Conservation (phyloP, 1,284 basidiomycete species). For the Serendipita sp. region DNA sequence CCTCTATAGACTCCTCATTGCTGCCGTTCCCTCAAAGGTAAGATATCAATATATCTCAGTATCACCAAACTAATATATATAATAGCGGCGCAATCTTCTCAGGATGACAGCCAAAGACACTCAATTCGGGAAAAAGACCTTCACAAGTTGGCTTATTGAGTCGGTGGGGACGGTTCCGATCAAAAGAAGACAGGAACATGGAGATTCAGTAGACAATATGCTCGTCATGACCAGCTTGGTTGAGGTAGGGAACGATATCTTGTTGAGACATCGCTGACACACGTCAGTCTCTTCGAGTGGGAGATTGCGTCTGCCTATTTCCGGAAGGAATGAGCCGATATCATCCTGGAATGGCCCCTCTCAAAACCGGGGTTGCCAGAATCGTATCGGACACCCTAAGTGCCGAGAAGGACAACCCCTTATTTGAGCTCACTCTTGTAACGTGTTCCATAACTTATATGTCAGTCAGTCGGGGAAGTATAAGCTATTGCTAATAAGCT, state of each 20-base stretch:
- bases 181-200: conserved; percentile 55
- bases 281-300: conserved; percentile 53
- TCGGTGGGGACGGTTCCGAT: conserved; percentile 73
- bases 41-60: conserved; percentile 11
- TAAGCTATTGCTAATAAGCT: background rate
- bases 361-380: conserved; percentile 75
- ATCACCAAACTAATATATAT: background rate
- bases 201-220: conserved; percentile 44
- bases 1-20: conserved; percentile 42
- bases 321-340: conserved; percentile 75
- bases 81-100: conserved; percentile 54
- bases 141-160: conserved; percentile 80
- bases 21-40: conserved; percentile 54
- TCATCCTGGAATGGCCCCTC: conserved; percentile 65
- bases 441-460: conserved; percentile 77
- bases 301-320: conserved; percentile 69
- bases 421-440: conserved; percentile 57
- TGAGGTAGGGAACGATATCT: conserved; percentile 29
- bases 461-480: conserved; percentile 25
- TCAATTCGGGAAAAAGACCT: conserved; percentile 65
- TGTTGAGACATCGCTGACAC: background rate
- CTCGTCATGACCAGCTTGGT: conserved; percentile 52
- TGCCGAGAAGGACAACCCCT: conserved; percentile 47
- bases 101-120: conserved; percentile 75
- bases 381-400: conserved; percentile 65